A percentile compares a stretch with the other conserved stretches of the same genome.
Evolutionary conservation across 768 basidiomycete genomes (phyloP).

Genomic region (Kwoniella pini): DNA sequence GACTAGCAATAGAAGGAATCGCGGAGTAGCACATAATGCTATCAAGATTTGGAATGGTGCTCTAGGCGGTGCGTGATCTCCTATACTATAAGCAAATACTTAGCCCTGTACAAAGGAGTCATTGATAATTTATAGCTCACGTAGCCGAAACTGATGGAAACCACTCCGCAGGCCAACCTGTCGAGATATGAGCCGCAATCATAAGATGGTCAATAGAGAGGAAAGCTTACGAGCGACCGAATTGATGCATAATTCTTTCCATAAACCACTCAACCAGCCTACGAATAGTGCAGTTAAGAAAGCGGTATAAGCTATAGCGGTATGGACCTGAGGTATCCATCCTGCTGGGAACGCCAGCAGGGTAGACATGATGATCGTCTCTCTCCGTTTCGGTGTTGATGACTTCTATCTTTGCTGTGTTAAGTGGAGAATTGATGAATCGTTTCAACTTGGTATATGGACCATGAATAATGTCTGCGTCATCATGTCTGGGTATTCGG

Average conservation of each 20-base stretch:
- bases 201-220: background rate
- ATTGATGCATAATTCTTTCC: conserved; percentile 82
- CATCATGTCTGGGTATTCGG: too few species aligned
- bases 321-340: conserved; percentile 66
- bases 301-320: conserved; percentile 65
- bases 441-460: too few species aligned
- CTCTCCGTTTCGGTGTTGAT: background rate
- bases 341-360: conserved; percentile 58
- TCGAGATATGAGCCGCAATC: background rate
- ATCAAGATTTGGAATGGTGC: conserved; percentile 80
- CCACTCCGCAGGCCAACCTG: conserved; percentile 83
- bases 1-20: conserved; percentile 57
- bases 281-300: conserved; percentile 67
- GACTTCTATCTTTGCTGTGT: background rate
- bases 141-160: conserved; percentile 72
- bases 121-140: conserved; percentile 29
- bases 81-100: too few species aligned
- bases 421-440: too few species aligned
- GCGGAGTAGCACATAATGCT: conserved; percentile 79
- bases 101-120: too few species aligned
- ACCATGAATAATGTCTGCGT: too few species aligned
- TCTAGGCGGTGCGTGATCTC: conserved; percentile 84
- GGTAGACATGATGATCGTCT: conserved; percentile 21
- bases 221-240: conserved; percentile 57
- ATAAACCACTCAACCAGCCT: conserved; percentile 68